Evolutionary conservation across 108 stramenopile species (phyloP), one percentile per base, ranked within the genome.

Genomic region (Nitzschia sp.): DNA sequence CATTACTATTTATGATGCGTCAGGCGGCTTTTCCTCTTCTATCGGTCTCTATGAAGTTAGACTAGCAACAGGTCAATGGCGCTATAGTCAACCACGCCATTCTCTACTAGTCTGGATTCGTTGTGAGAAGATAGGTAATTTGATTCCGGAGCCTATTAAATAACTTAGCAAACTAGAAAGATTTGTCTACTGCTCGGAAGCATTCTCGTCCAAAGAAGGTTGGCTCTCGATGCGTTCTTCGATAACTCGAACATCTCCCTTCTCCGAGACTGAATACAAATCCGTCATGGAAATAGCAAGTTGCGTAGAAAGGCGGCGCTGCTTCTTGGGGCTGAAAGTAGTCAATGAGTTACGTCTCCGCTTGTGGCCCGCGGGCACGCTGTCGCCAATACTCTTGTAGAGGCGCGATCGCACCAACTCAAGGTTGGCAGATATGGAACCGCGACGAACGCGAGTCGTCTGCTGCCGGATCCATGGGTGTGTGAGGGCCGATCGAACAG

Each of bases 381-480:
- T 23, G 32, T 51, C 60, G 9, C 46, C 69, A 23, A 68, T 24
- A 23, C 59, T 27, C 47, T 60, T 62, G 23, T 49, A 51, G 53
- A 77, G 51, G n/a, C 64, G 68, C 2, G 63, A 62, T 34, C 69
- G 55, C 3, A 77, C 76, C 63, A 77, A 38, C 54, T 77, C 76
- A 25, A 77, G 42, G 36, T 77, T 70, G 63, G 68, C 69, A 28
- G 69, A 77, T 31, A 77, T 77, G 0, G 69, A 70, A 27, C 68
- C 75, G 17, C 69, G 59, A 38, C 76, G 68, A 26, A 70, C 62
- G 1, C 76, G 76, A 17, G 53, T 70, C 3, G 60, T 58, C 30
- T 72, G 71, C 56, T 77, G 76, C 27, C 69, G 68, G 30, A 94
- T 85, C 93, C 93, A 94, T 24, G 73, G 69, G 48, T 88, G 77